Evolutionary conservation across 306 rosid species (phyloP).

Genomic region (Abrus pulchellus): DNA sequence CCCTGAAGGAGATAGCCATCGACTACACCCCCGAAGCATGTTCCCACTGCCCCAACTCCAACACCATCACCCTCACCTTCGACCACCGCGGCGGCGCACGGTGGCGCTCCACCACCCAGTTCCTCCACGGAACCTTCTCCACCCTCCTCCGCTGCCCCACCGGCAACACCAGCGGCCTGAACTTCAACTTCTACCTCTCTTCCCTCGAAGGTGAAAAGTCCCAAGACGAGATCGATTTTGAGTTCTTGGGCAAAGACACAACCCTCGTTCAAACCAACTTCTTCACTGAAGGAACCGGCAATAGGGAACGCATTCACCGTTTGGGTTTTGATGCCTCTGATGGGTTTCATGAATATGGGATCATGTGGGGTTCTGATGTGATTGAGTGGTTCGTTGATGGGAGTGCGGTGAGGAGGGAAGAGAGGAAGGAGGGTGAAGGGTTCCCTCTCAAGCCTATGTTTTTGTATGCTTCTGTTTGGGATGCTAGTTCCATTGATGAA

Average conservation of each 20-base stretch:
- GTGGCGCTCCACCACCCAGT: conserved; percentile 66
- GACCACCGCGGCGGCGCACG: conserved; percentile 78
- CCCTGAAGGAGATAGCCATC: conserved; percentile 56
- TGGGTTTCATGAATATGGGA: conserved; percentile 63
- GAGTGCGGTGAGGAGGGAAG: conserved; percentile 56
- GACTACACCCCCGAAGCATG: conserved; percentile 77
- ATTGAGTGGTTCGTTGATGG: conserved; percentile 77
- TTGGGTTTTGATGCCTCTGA: conserved; percentile 65
- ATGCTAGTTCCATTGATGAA: conserved; percentile 61
- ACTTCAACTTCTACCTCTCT: conserved; percentile 75
- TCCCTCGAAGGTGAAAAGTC: conserved; percentile 71
- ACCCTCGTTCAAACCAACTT: conserved; percentile 62
- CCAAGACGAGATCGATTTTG: conserved; percentile 81
- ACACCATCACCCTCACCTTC: conserved; percentile 65
- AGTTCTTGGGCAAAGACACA: conserved; percentile 65
- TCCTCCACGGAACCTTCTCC: conserved; percentile 64
- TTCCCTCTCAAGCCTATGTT: conserved; percentile 65
- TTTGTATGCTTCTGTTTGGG: conserved; percentile 75
- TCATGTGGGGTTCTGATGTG: conserved; percentile 55
- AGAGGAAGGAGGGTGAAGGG: conserved; percentile 52
- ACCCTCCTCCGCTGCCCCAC: conserved; percentile 59
- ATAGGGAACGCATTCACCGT: conserved; percentile 55
- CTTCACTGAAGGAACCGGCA: conserved; percentile 55
- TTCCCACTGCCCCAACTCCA: conserved; percentile 63
- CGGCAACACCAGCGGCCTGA: conserved; percentile 69